phyloP scores from a whole-genome alignment of 129 eudicot genomes.

The Escallonia rubra region DNA sequence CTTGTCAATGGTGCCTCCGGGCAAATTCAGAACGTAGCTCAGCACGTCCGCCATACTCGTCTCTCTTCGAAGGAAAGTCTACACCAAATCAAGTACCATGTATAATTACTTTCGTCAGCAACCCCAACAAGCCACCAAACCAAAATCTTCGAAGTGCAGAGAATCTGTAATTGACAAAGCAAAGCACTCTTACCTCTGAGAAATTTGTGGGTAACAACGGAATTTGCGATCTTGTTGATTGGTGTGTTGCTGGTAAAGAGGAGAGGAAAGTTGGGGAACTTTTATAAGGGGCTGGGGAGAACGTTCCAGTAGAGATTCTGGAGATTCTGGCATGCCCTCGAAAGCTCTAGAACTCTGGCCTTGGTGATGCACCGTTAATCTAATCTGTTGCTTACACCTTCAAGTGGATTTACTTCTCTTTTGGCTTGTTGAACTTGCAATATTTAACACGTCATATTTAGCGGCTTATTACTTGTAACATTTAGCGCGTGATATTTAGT shows the following conservation, averaged over 20 bases:
- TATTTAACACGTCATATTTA: too few species aligned
- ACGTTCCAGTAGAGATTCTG: not conserved
- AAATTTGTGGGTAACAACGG: not conserved
- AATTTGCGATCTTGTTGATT: not conserved
- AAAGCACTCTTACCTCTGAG: not conserved
- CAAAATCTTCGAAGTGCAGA: too few species aligned
- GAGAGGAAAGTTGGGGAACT: conserved; percentile 23
- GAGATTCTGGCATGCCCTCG: not conserved
- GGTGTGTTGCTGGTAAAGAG: not conserved
- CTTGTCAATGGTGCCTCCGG: conserved; percentile 33
- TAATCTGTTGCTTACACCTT: too few species aligned
- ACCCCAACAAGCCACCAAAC: not conserved
- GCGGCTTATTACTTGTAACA: too few species aligned
- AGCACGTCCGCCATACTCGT: conserved; percentile 18
- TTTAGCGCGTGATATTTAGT: too few species aligned
- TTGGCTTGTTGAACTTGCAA: too few species aligned
- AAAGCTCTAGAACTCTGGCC: conserved; percentile 33
- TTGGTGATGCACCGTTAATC: too few species aligned
- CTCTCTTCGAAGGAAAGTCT: conserved; percentile 6
- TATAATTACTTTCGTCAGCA: not conserved
- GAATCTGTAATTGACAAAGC: too few species aligned
- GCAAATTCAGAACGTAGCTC: conserved; percentile 41
- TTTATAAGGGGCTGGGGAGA: too few species aligned
- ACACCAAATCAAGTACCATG: too few species aligned
- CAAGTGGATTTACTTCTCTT: too few species aligned